Base-by-base conservation (phyloP, 192 early-diverging fungal genomes). In the Rhizophagus prolifer region DNA sequence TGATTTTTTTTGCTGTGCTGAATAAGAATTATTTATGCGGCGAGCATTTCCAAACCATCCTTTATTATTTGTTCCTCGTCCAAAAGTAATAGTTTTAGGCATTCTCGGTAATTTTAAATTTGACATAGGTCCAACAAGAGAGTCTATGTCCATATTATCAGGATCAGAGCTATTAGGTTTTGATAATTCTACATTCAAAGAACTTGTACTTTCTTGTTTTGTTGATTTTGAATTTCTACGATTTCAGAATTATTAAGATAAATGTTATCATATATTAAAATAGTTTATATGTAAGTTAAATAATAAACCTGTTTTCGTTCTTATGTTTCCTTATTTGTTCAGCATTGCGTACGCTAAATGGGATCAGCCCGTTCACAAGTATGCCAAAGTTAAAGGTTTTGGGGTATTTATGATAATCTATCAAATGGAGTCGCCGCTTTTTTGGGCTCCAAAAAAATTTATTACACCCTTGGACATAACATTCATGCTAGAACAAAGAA, bases 351-450 rank as follows among this genome's bases (percentile, higher is more conserved):
- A 75, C 38, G 23, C 62, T 75, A 26, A 81, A 79, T 3, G 82
- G 78, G 0, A 85, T 16, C 21, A 82, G 77, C 7, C 87, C 87
- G 2, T 81, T 85, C 9, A 78, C 23, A 12, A 82, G 75, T 23
- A 88, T 75, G 6, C 76, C 76, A 79, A 89, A 89, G 12, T 86
- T 82, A 78, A 86, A 89, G 26, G 70, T 74, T 47, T 71, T 81
- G 14, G 88, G 84, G 65, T 88, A 89, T 4, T 81, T 47, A 60
- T 89, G 88, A 34, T 87, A 85, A 31, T 86, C 85, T 64, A 89
- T 85, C 46, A 88, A 61, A 75, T 89, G 88, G 30, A 80, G 38
- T 41, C 81, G 78, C 31, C 88, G 75, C 72, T 79, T 85, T 23
- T 71, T 64, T n/a, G 81, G 73, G 1, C 74, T 71, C 1, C 69